These are phyloP conservation scores for Fusarium sulawesiense DNA, from an alignment of 2,329 filamentous ascomycete genomes.

Conservation along the genomic window DNA sequence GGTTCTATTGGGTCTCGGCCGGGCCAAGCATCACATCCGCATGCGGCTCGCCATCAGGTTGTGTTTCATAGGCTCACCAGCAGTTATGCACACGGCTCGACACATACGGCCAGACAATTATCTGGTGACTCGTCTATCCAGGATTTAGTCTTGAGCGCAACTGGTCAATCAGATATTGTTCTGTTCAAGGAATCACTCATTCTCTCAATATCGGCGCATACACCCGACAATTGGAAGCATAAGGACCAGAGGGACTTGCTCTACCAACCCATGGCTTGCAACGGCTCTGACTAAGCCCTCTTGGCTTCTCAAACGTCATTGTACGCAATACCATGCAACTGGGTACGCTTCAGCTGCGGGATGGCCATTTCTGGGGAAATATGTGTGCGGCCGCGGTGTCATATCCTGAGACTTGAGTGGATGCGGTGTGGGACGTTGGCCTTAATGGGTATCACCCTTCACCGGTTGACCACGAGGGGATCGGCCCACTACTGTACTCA, in stretches of 20 bases:
- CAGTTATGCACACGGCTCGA: conserved; percentile 24
- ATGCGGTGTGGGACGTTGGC: conserved; percentile 40
- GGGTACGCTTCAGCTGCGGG: conserved; percentile 42
- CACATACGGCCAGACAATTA: conserved; percentile 8
- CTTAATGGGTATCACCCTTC: conserved; percentile 30
- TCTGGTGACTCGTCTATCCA: background rate
- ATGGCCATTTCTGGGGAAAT: conserved; percentile 45
- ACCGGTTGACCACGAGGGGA: conserved; percentile 35
- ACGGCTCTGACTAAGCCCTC: conserved; percentile 27
- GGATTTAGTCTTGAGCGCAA: conserved; percentile 7
- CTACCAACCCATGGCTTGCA: conserved; percentile 1
- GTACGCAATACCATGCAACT: conserved; percentile 26
- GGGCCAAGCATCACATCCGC: conserved; percentile 26
- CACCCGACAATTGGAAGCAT: background rate
- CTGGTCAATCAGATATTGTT: conserved; percentile 3
- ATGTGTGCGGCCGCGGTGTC: conserved; percentile 37
- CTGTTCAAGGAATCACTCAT: conserved; percentile 1
- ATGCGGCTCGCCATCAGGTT: conserved; percentile 41
- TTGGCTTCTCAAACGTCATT: conserved; percentile 40
- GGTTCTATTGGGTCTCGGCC: conserved; percentile 29
- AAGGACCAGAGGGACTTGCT: conserved; percentile 6
- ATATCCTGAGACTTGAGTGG: conserved; percentile 33
- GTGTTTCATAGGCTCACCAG: conserved; percentile 31
- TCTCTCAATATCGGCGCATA: background rate
- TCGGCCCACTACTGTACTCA: conserved; percentile 39